Conservation (phyloP, 495 filamentous ascomycete genomes). For the Thozetella sp. region DNA sequence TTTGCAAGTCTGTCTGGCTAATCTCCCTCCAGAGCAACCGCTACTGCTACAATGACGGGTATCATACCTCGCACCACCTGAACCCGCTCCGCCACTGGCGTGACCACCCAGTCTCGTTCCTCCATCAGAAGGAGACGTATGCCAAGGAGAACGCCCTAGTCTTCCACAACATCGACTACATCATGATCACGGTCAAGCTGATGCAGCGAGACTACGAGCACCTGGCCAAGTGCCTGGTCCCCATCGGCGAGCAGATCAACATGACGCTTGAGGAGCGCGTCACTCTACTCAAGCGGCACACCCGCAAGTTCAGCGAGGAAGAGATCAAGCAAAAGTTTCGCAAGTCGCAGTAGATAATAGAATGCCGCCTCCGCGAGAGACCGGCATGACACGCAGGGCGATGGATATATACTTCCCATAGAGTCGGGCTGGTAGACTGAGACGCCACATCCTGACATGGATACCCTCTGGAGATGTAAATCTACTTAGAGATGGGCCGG, state of each 20-base stretch:
- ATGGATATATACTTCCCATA: not conserved
- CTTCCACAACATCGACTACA: slow-evolving; percentile 74
- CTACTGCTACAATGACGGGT: slow-evolving; percentile 78
- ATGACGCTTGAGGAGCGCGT: slow-evolving; percentile 61
- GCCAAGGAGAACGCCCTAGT: slow-evolving; percentile 56
- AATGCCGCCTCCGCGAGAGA: too few relatives aligned
- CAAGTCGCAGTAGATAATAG: not conserved
- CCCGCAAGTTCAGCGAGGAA: slow-evolving; percentile 58
- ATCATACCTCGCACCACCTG: slow-evolving; percentile 78
- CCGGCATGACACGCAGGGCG: not conserved
- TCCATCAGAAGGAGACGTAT: slow-evolving; percentile 62
- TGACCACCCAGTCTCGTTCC: slow-evolving; percentile 67
- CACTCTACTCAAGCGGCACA: slow-evolving; percentile 64
- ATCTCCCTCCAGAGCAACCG: slow-evolving; percentile 58
- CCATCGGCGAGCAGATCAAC: slow-evolving; percentile 64
- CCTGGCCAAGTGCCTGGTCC: slow-evolving; percentile 66
- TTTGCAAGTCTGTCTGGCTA: not conserved
- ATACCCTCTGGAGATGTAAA: not conserved
- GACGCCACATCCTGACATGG: not conserved
- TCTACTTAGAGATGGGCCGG: not conserved
- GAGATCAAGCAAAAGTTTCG: slow-evolving; percentile 51
- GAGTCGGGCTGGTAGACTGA: not conserved
- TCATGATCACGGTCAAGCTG: slow-evolving; percentile 66
- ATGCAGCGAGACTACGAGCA: slow-evolving; percentile 65
- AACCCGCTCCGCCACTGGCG: slow-evolving; percentile 77